Conservation (phyloP, 306 rosid genomes). For the Vigna unguiculata region DNA sequence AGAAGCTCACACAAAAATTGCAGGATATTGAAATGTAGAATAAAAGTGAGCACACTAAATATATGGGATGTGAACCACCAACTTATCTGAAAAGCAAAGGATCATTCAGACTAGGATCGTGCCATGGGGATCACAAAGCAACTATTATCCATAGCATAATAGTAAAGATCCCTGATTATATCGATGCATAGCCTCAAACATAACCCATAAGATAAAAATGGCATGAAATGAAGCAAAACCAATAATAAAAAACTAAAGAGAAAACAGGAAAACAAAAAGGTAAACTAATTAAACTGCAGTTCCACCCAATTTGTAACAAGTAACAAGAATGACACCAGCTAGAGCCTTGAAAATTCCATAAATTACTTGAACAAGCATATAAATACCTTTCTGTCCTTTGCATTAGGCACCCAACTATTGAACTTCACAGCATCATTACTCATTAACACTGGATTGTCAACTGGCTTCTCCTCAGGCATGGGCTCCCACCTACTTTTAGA, state of each 20-base stretch:
- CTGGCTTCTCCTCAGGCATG: slow-evolving; percentile 79
- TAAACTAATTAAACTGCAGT: neutral
- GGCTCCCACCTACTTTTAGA: slow-evolving; percentile 99
- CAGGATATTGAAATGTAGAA: slow-evolving; percentile 2
- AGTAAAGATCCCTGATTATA: slow-evolving; percentile 13
- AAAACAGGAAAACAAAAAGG: neutral
- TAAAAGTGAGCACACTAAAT: neutral
- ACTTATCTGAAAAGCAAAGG: slow-evolving; percentile 25
- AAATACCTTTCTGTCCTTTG: slow-evolving; percentile 81
- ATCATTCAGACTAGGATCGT: slow-evolving; percentile 9
- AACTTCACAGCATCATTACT: slow-evolving; percentile 56
- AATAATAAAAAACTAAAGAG: neutral
- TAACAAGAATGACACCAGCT: neutral
- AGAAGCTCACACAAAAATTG: neutral
- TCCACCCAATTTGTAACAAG: slow-evolving; percentile 7
- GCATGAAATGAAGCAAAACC: slow-evolving; percentile 13
- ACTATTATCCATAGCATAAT: slow-evolving; percentile 13
- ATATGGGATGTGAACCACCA: neutral
- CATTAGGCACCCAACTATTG: slow-evolving; percentile 68
- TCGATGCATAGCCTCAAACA: slow-evolving; percentile 1
- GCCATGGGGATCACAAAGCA: slow-evolving; percentile 2
- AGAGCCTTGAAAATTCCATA: slow-evolving; percentile 36
- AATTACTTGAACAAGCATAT: neutral
- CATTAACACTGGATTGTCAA: slow-evolving; percentile 52
- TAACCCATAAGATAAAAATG: slow-evolving; percentile 9